Evolutionary conservation across 129 eudicot species (phyloP), one percentile per base, ranked within the genome.

Genomic region (Cynara cardunculus): DNA sequence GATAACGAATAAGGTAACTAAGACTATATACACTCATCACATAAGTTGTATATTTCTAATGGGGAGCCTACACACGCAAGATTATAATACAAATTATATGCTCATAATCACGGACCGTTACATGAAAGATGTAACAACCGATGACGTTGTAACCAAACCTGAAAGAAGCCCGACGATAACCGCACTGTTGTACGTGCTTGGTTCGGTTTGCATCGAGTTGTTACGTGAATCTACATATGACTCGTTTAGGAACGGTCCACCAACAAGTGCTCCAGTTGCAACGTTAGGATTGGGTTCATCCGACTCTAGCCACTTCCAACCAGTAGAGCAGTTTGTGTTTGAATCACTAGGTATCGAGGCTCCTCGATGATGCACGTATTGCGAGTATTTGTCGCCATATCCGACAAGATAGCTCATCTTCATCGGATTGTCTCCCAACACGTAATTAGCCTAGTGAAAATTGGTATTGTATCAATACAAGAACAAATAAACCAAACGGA

Each of bases 391-490:
- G 61, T 90, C 96, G 6, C 99, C 99, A 35, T 95, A 92, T 3
- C 99, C 99, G 83, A 95, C 99, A n/a, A 95, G 89, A 89, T 78
- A 95, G 80, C 99, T 95, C 94, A 90, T 87, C 82, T 90, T 86
- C 96, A 89, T 76, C 5, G 99, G 99, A 78, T 95, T 95, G 76
- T 92, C 68, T n/a, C 99, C 99, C 89, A 95, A 77, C 5, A 95
- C 94, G 81, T 92, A 95, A 87, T 95, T 85, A 74, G 91, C 99
- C 99, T 95, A 41, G 10, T 19, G 61, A 13, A 28, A 61, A 71
- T 56, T 59, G 75, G 12, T 19, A 73, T 25, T 10, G 11, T 39
- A 65, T 72, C 16, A 73, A 79, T 65, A 34, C n/a, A 37, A 53
- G 19, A 67, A 72, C 21, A 37, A 6, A 1, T 2, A 35, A 72